These are phyloP conservation scores for Fusarium mangiferae DNA, from an alignment of 2,329 filamentous ascomycete species.

Conservation along the genomic window DNA sequence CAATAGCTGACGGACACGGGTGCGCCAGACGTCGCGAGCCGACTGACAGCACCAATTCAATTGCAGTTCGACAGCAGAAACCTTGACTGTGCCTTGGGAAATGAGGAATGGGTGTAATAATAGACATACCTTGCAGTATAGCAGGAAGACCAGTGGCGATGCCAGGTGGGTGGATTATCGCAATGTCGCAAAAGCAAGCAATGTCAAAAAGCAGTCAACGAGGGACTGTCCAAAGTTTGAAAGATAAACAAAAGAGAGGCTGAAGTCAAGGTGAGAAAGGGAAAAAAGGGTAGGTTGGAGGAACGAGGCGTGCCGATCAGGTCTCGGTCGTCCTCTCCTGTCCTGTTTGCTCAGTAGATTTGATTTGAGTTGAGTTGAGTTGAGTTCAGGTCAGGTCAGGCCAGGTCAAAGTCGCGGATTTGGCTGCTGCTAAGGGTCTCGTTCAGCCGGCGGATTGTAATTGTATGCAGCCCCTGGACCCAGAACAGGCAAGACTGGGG, in stretches of 20 bases:
- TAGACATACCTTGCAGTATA: conserved; percentile 33
- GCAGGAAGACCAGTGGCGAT: conserved; percentile 22
- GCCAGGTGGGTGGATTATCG: conserved; percentile 22
- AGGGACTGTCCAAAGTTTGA: conserved; percentile 18
- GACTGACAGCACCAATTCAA: conserved; percentile 37
- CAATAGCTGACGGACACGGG: conserved; percentile 30
- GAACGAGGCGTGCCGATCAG: conserved; percentile 28
- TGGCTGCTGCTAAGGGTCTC: conserved; percentile 28
- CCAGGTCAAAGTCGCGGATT: conserved; percentile 5
- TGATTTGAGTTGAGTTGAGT: not conserved
- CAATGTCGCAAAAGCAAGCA: conserved; percentile 33
- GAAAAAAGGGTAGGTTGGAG: conserved; percentile 5
- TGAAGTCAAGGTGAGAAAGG: conserved; percentile 6
- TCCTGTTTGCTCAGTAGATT: conserved; percentile 14
- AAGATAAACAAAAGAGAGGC: conserved; percentile 15
- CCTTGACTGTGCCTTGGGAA: conserved; percentile 7
- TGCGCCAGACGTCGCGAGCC: conserved; percentile 36
- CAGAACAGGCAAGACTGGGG: conserved; percentile 19
- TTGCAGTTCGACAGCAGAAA: conserved; percentile 17
- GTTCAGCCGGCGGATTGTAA: conserved; percentile 30
- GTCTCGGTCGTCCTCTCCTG: conserved; percentile 13
- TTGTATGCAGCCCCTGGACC: conserved; percentile 37
- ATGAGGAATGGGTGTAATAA: conserved; percentile 27
- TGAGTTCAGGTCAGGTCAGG: not conserved
- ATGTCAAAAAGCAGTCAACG: conserved; percentile 18